Base-by-base conservation (phyloP, 768 basidiomycete species). In the Gymnopilus dilepis region DNA sequence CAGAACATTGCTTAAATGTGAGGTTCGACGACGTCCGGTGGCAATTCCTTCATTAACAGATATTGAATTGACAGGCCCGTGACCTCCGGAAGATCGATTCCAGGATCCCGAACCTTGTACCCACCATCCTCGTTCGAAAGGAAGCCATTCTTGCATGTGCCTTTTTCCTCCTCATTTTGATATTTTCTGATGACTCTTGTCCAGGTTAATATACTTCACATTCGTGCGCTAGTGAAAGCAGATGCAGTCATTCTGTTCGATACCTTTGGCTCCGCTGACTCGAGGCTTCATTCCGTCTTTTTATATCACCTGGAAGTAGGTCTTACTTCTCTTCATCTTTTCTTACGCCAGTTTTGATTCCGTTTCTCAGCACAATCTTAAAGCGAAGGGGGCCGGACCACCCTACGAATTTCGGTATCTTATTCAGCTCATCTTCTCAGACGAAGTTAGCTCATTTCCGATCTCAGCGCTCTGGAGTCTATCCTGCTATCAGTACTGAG, bases 31-130 rank as follows among this genome's bases (percentile, higher is more conserved):
- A 37, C 28, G 76, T 22, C 56, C 53, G 56, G 53, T 61, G 54
- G 54, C 21, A 43, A 38, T 22, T 34, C 37, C 38, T 33, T 26
- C 24, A 40, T 62, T 60, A 63, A 67, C 56, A 59, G 56, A 28
- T 40, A 48, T 48, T 13, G 26, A 54, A 59, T 56, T 62, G 51
- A 51, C 67, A 95, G 92, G 91, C 95, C 67, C 91, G 97, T 82
- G 97, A 99, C 80, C 82, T 99, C 22, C 90, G 97, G 57, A 97
- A 98, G 81, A 92, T 99, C 66, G 97, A 99, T 78, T 95, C 94
- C 4, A 84, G 94, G 66, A 85, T 95, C 66, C 95, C 96, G 34
- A 97, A 96, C 75, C 86, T 97, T 59, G 91, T 99, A 17, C 95
- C 96, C 40, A 95, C 95, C 41, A 96, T 99, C 69, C 85, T 99